Conservation (phyloP, 768 basidiomycete genomes). For the Boletus barrowsii region DNA sequence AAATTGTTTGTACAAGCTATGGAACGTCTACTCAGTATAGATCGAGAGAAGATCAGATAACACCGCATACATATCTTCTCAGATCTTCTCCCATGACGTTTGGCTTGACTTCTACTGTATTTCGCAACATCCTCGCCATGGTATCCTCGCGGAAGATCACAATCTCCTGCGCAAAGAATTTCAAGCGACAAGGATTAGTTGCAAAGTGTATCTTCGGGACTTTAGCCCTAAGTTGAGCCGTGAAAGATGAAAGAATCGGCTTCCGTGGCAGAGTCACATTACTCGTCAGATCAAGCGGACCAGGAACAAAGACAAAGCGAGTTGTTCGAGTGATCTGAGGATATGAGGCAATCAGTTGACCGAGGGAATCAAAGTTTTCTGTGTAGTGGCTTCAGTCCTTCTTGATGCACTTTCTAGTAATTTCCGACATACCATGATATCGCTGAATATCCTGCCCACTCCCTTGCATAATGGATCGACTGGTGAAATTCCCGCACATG, state of each 20-base stretch:
- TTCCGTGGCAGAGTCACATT: constrained; percentile 80
- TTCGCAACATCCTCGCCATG: constrained; percentile 92
- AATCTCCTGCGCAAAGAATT: constrained; percentile 94
- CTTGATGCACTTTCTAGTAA: neutral
- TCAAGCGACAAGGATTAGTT: constrained; percentile 90
- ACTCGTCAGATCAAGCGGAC: constrained; percentile 84
- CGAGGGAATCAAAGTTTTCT: constrained; percentile 88
- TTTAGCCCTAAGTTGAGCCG: constrained; percentile 62
- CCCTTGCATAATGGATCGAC: constrained; percentile 74
- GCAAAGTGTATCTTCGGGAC: constrained; percentile 81
- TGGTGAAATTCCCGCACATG: constrained; percentile 94
- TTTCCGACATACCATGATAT: constrained; percentile 68
- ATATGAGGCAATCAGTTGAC: constrained; percentile 80
- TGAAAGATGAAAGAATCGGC: constrained; percentile 74
- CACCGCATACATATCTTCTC: constrained; percentile 75
- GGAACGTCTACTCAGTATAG: neutral
- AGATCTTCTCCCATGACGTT: constrained; percentile 74
- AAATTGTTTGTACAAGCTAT: constrained; percentile 92
- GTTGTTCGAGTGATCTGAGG: constrained; percentile 72
- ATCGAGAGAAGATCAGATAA: neutral
- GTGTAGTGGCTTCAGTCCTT: constrained; percentile 5
- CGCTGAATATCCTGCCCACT: constrained; percentile 72
- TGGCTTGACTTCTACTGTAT: constrained; percentile 85
- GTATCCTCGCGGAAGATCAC: constrained; percentile 90
- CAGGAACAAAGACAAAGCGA: constrained; percentile 93